A percentile compares a stretch with the other conserved stretches of the same genome.
phyloP scores from a whole-genome alignment of 2,329 filamentous ascomycete species.

The Trichoderma citrinoviride region DNA sequence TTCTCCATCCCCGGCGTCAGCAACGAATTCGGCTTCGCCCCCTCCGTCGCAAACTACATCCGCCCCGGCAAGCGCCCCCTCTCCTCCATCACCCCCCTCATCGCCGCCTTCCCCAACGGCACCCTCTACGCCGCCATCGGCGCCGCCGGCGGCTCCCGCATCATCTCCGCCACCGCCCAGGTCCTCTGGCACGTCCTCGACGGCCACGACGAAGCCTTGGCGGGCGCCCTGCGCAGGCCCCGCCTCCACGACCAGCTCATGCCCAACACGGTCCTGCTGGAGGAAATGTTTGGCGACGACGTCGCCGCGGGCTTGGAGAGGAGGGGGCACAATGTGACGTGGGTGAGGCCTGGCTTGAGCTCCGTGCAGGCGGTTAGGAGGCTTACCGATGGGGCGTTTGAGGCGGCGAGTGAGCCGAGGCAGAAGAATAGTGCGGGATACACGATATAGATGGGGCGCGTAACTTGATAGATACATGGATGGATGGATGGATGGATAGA shows the following conservation, averaged over 20 bases:
- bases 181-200: conserved; percentile 72
- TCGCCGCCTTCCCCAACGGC: conserved; percentile 62
- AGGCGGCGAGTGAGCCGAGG: conserved; percentile 73
- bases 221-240: conserved; percentile 62
- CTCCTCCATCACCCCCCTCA: conserved; percentile 77
- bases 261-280: conserved; percentile 66
- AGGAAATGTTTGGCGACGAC: conserved; percentile 64
- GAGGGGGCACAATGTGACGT: conserved; percentile 69
- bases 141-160: conserved; percentile 76
- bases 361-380: conserved; percentile 68
- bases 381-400: conserved; percentile 65
- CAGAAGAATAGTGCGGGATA: conserved; percentile 69
- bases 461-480: not conserved
- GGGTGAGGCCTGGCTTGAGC: conserved; percentile 61
- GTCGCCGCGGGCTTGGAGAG: conserved; percentile 62
- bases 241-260: conserved; percentile 80
- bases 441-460: conserved; percentile 35
- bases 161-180: conserved; percentile 77
- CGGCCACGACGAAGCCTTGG: conserved; percentile 58
- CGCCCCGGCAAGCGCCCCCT: conserved; percentile 77
- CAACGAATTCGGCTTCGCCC: conserved; percentile 84
- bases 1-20: conserved; percentile 77
- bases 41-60: conserved; percentile 78
- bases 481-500: not conserved
- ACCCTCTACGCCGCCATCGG: conserved; percentile 68